phyloP scores from a whole-genome alignment of 2,329 filamentous ascomycete genomes.

The Rachicladosporium sp. region DNA sequence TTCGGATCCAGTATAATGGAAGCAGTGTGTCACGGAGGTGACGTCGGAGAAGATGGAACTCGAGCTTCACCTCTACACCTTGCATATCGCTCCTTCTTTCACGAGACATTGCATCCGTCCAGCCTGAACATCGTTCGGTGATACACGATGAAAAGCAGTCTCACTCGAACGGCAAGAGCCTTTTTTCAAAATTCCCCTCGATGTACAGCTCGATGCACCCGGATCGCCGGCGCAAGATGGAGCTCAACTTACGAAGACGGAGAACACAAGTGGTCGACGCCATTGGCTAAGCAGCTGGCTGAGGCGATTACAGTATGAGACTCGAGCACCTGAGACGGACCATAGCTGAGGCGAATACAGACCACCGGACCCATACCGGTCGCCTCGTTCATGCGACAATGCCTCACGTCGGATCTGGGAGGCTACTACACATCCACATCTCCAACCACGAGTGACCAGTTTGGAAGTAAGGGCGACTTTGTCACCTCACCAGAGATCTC shows the following conservation, averaged over 20 bases:
- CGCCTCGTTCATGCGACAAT: constrained; percentile 96
- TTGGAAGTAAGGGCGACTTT: too few relatives aligned
- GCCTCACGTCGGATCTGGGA: constrained; percentile 76
- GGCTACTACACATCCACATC: constrained; percentile 79
- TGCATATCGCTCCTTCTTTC: not conserved
- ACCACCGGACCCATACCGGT: constrained; percentile 83
- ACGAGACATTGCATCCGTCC: too few relatives aligned
- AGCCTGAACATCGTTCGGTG: not conserved
- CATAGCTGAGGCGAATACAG: constrained; percentile 27
- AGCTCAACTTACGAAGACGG: constrained; percentile 22
- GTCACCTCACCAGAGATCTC: too few relatives aligned
- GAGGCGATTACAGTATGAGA: constrained; percentile 66
- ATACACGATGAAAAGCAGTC: constrained; percentile 16
- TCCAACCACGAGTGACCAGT: constrained; percentile 78
- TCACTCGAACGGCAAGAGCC: constrained; percentile 14
- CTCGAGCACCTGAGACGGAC: not conserved
- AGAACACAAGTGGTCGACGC: constrained; percentile 69
- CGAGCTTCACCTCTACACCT: too few relatives aligned
- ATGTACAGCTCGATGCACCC: constrained; percentile 5
- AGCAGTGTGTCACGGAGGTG: too few relatives aligned
- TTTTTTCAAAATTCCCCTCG: constrained; percentile 11
- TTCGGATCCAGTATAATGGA: too few relatives aligned
- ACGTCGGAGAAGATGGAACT: too few relatives aligned
- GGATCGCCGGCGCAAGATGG: constrained; percentile 27
- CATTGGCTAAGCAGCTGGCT: constrained; percentile 73